Evolutionary conservation across 106 monocot species (phyloP), one percentile per base, ranked within the genome.

Genomic region (Allium sativum): DNA sequence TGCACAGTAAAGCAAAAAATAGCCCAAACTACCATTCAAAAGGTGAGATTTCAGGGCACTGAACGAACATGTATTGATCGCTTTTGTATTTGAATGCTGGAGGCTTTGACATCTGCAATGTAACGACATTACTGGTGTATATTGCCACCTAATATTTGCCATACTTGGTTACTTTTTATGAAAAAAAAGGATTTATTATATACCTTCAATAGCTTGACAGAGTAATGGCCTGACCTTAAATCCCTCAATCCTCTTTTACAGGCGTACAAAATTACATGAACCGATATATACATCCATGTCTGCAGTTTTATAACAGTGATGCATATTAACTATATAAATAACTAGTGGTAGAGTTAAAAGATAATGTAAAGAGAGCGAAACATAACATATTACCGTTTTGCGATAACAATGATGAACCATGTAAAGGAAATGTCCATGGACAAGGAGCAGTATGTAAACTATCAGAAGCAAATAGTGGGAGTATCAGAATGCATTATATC

Each of bases 401-500:
- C 1, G 44, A 58, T 81, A 83, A 83, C 83, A 83, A 0, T 52
- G 3, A 70, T 79, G 73, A 15, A 86, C 70, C 15, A 86, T 70
- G 68, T 89, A 93, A 53, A 93, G 62, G 71, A 59, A 85, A 17
- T 74, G 42, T 15, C 93, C 89, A 44, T 93, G 93, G 12, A 89
- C 58, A 20, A 93, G 57, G 65, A 89, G 77, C 55, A 84, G 62
- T 11, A 80, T 61, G 64, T 93, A 93, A 18, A 93, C 93, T 18
- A 89, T 42, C 14, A 80, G 61, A 31, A 93, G 79, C 57, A 93
- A 65, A 61, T 93, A 89, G 57, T 93, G 93, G 10, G 93, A 93
- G 65, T 93, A 93, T 89, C 93, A 93, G 55, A 93, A 93, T 43
- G 93, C 88, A 72, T 93, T 93, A 77, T 82, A 93, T 15, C 93